Evolutionary conservation across 192 early-diverging fungal species (phyloP), one percentile per base, ranked within the genome.

Genomic region (Rhizophagus clarus): DNA sequence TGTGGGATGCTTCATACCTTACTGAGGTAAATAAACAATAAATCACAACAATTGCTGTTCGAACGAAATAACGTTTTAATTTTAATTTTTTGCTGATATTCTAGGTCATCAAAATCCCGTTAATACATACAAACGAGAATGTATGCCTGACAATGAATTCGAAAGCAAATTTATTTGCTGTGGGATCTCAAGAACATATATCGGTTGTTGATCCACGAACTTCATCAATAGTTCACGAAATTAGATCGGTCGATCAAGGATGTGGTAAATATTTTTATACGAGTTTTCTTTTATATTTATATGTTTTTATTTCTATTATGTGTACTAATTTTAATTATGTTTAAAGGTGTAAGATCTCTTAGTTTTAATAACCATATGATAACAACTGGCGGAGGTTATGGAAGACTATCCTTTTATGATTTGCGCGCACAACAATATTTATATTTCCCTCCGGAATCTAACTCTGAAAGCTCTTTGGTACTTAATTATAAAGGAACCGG

Each of bases 331-430:
- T 15, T 68, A 14, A 15, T 37, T 68, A 4, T 68, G 22, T 37
- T 34, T 31, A 31, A 68, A 72, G 69, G 93, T 10, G 92, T 94
- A 2, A 82, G 93, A 20, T 87, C 90, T 4, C 29, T 94, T 2
- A 80, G 85, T 47, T 83, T 82, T 42, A 79, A 81, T 66, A 82
- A 82, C 24, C 82, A 84, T 47, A 85, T 90, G 20, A 61, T 93
- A 45, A 88, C 90, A 0, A 85, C 91, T 17, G 92, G 92, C 0
- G 91, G 92, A 28, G 93, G 93, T 8, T 77, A 80, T 68, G 92
- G 93, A 1, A 81, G 89, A 22, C 51, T 94, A 3, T 85, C 88
- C 8, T 93, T 91, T 79, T 93, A 91, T 72, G 93, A 94, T 77
- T 47, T 91, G 42, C 66, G 91, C 15, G 85, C 84, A 49, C 84